These are phyloP conservation scores for Fusarium phyllophilum DNA, from an alignment of 2,329 filamentous ascomycete species.

Conservation along the genomic window DNA sequence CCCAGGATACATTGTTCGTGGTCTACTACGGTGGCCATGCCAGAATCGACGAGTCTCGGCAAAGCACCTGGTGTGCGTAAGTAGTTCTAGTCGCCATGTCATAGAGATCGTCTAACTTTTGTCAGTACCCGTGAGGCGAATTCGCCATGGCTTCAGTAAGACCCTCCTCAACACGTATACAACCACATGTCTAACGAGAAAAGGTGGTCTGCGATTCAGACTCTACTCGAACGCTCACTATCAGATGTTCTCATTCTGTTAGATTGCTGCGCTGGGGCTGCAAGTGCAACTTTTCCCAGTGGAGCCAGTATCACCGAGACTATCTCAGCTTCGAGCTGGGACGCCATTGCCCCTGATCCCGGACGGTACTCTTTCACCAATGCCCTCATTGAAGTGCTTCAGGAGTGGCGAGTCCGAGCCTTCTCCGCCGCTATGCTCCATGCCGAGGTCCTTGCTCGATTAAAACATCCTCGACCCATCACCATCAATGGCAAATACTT, in stretches of 20 bases:
- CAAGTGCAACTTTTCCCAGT: conserved; percentile 67
- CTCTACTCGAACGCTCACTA: conserved; percentile 64
- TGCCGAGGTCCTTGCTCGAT: conserved; percentile 67
- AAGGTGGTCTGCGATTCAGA: conserved; percentile 70
- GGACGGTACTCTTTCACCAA: conserved; percentile 70
- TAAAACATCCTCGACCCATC: conserved; percentile 68
- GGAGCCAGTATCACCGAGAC: conserved; percentile 70
- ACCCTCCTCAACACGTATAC: conserved; percentile 3
- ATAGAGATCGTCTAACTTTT: conserved; percentile 12
- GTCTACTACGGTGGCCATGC: conserved; percentile 70
- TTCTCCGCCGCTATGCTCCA: conserved; percentile 71
- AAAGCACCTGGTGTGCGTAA: conserved; percentile 70
- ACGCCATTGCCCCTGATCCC: conserved; percentile 68
- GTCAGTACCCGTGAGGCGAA: conserved; percentile 59
- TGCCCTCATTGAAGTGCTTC: conserved; percentile 67
- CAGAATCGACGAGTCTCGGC: conserved; percentile 67
- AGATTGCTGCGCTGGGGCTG: conserved; percentile 69
- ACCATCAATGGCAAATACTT: conserved; percentile 67
- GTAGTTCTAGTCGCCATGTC: conserved; percentile 38
- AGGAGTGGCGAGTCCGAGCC: conserved; percentile 64
- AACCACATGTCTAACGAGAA: conserved; percentile 4
- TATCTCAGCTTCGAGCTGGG: conserved; percentile 71
- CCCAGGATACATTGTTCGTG: conserved; percentile 65
- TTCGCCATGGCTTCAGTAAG: conserved; percentile 66
- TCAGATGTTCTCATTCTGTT: conserved; percentile 68